phyloP scores from a whole-genome alignment of 164 flowering plant species.

The Berberis thunbergii region DNA sequence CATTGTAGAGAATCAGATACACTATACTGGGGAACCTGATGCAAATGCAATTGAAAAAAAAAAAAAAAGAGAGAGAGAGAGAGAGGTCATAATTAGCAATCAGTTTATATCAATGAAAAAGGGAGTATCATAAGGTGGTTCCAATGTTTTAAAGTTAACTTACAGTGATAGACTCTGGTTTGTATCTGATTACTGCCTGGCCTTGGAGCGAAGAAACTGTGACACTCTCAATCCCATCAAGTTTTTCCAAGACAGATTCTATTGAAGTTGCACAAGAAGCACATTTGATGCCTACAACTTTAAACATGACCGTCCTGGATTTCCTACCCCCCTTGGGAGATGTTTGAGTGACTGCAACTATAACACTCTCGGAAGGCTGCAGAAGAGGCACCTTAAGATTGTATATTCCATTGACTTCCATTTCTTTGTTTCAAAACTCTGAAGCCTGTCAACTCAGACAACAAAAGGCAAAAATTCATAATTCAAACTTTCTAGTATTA shows the following conservation, averaged over 20 bases:
- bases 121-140: background rate
- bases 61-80: too few species aligned
- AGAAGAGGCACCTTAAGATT: conserved; percentile 60
- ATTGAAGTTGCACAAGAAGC: conserved; percentile 66
- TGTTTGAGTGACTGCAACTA: conserved; percentile 18
- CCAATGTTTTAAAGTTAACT: conserved; percentile 16
- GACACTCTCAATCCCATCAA: conserved; percentile 51
- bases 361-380: conserved; percentile 25
- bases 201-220: conserved; percentile 73
- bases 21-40: too few species aligned
- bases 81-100: too few species aligned
- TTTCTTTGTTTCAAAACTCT: conserved; percentile 8
- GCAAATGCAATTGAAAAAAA: too few species aligned
- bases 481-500: too few species aligned
- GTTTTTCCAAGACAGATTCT: conserved; percentile 46
- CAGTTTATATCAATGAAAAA: background rate
- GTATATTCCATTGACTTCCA: conserved; percentile 39
- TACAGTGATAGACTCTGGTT: conserved; percentile 49
- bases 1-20: too few species aligned
- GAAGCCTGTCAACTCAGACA: background rate
- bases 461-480: background rate
- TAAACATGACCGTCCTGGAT: conserved; percentile 37
- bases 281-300: conserved; percentile 48
- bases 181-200: conserved; percentile 51
- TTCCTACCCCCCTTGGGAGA: conserved; percentile 16